These are phyloP conservation scores for Pleurozium schreberi DNA, from an alignment of 225 moss, liverwort and hornwort species.

Conservation along the genomic window DNA sequence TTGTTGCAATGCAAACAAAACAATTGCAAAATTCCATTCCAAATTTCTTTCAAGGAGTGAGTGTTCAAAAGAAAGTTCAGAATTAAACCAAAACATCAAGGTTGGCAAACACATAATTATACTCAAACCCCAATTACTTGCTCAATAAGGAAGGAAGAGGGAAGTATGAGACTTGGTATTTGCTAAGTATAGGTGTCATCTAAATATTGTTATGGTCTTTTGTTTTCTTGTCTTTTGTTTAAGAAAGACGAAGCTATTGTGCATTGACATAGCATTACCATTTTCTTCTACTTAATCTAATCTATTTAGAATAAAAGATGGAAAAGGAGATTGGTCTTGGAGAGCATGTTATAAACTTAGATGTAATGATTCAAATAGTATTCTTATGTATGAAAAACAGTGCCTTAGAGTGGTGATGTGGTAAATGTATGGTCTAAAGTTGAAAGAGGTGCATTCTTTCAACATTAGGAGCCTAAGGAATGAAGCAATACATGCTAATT, in stretches of 20 bases:
- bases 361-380: neutral
- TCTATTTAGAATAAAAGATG: too few species aligned
- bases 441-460: neutral
- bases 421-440: neutral
- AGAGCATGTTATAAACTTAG: too few species aligned
- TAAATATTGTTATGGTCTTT: neutral
- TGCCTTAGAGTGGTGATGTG: neutral
- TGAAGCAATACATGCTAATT: neutral
- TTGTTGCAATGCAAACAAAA: neutral
- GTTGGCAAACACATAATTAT: fast-evolving
- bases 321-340: too few species aligned
- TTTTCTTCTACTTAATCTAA: neutral
- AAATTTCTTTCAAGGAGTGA: neutral
- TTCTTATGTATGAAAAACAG: neutral
- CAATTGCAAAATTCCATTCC: too few species aligned
- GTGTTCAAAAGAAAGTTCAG: neutral
- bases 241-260: too few species aligned
- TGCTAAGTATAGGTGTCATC: neutral
- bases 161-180: too few species aligned
- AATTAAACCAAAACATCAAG: neutral
- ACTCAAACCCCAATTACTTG: fast-evolving
- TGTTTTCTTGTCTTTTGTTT: neutral
- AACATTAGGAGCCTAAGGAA: too few species aligned
- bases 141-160: neutral
- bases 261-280: neutral